Percentiles rank a stretch among this genome's conserved stretches.
Conservation (phyloP, 495 filamentous ascomycete genomes). For the Neurospora africana region DNA sequence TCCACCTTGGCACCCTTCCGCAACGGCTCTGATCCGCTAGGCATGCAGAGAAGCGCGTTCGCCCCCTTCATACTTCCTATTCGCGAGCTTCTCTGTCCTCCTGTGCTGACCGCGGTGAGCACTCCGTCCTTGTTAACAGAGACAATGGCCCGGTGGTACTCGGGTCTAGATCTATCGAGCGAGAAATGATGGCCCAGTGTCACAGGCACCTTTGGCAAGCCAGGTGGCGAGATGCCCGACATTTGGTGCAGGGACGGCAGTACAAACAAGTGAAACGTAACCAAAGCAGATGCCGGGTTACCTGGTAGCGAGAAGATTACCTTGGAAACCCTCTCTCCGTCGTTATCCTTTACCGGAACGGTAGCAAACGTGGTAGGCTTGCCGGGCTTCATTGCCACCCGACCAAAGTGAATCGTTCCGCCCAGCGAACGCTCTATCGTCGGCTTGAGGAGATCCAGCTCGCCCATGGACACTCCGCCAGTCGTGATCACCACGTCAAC, state of each 20-base stretch:
- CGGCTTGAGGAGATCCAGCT: constrained; percentile 93
- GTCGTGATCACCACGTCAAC: constrained; percentile 85
- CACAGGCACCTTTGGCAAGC: constrained; percentile 63
- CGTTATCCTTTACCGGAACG: constrained; percentile 53
- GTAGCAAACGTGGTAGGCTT: constrained; percentile 97
- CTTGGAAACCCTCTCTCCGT: constrained; percentile 47
- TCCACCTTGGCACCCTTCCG: constrained; percentile 33
- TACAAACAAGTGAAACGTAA: constrained; percentile 90
- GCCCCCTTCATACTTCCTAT: constrained; percentile 82
- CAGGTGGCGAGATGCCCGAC: constrained; percentile 48
- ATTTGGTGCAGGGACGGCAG: constrained; percentile 74
- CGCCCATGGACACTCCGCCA: constrained; percentile 96
- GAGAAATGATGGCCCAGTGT: constrained; percentile 58
- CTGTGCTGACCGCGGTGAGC: constrained; percentile 73
- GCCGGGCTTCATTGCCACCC: constrained; percentile 94
- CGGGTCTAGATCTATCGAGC: constrained; percentile 62
- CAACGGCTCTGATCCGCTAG: constrained; percentile 34
- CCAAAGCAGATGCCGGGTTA: constrained; percentile 86
- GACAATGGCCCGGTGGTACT: constrained; percentile 76
- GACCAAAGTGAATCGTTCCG: constrained; percentile 92
- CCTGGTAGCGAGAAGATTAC: constrained; percentile 87
- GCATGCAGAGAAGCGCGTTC: constrained; percentile 76
- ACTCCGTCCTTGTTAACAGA: constrained; percentile 47
- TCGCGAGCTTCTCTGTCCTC: constrained; percentile 76
- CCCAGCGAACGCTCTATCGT: constrained; percentile 85